Percentiles rank a stretch among this genome's conserved stretches.
These are phyloP conservation scores for Ormosia semicastrata DNA, from an alignment of 306 rosid genomes.

Conservation along the genomic window DNA sequence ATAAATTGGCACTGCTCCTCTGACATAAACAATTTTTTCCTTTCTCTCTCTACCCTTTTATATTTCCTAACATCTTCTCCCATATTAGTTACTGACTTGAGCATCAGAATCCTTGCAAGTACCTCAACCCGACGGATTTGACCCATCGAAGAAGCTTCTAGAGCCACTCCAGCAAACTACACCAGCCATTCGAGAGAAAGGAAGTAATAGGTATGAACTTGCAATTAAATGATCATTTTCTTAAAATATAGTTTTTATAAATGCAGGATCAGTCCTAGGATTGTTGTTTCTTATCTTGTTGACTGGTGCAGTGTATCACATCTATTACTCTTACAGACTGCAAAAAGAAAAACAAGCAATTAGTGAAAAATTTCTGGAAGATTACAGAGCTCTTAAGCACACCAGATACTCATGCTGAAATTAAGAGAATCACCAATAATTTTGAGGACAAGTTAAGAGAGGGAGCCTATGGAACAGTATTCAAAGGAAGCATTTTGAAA, in stretches of 20 bases:
- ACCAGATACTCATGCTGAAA: slow-evolving; percentile 41
- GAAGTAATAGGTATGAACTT: background rate
- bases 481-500: slow-evolving; percentile 32
- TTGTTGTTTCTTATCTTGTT: background rate
- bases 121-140: no score
- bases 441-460: slow-evolving; percentile 40
- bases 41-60: no score
- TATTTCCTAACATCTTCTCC: no score
- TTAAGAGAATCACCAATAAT: slow-evolving; percentile 36
- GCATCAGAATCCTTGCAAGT: no score
- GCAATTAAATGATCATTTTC: background rate
- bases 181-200: no score
- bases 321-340: background rate
- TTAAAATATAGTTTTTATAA: background rate
- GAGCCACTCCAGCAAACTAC: no score
- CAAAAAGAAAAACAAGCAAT: slow-evolving; percentile 20
- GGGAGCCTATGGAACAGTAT: slow-evolving; percentile 46
- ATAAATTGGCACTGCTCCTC: no score
- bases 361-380: slow-evolving; percentile 32
- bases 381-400: slow-evolving; percentile 43
- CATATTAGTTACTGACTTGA: no score
- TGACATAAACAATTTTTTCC: no score
- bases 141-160: no score
- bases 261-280: slow-evolving; percentile 32
- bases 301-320: background rate